These are phyloP conservation scores for Microascus cirrosus DNA, from an alignment of 2,329 filamentous ascomycete species.

Conservation along the genomic window DNA sequence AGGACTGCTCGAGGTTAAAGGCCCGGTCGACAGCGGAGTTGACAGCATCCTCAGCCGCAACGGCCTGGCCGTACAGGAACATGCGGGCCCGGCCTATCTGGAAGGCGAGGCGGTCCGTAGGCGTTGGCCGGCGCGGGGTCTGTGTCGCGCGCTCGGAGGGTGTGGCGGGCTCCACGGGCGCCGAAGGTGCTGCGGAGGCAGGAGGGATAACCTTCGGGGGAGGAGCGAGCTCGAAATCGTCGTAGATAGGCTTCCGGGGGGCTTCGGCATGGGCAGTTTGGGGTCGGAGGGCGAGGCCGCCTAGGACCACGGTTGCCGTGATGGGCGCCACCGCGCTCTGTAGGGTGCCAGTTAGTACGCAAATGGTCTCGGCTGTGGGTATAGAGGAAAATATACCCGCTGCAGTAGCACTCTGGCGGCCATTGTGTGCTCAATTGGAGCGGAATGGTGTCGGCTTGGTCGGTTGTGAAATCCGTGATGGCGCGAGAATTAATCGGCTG, in stretches of 20 bases:
- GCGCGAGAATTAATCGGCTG: constrained; percentile 8
- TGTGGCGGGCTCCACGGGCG: constrained; percentile 17
- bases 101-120: constrained; percentile 77
- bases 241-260: constrained; percentile 66
- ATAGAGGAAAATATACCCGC: constrained; percentile 28
- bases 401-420: constrained; percentile 48
- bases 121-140: constrained; percentile 49
- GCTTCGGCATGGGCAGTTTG: constrained; percentile 40
- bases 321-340: constrained; percentile 43
- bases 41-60: constrained; percentile 66
- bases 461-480: constrained; percentile 1
- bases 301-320: constrained; percentile 38
- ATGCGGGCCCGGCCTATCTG: constrained; percentile 74
- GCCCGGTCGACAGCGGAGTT: constrained; percentile 72
- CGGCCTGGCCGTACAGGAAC: constrained; percentile 66
- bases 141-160: constrained; percentile 16
- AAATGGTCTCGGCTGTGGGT: not conserved
- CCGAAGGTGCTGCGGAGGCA: constrained; percentile 15
- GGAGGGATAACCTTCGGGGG: constrained; percentile 20
- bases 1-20: constrained; percentile 76
- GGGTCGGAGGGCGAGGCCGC: constrained; percentile 34
- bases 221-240: constrained; percentile 43
- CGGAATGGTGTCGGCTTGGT: constrained; percentile 1
- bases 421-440: constrained; percentile 42
- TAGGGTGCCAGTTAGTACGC: constrained; percentile 15